Percentiles rank a stretch among this genome's conserved stretches.
Evolutionary conservation across 441 rosid species (phyloP).

Genomic region (Croton setiger): DNA sequence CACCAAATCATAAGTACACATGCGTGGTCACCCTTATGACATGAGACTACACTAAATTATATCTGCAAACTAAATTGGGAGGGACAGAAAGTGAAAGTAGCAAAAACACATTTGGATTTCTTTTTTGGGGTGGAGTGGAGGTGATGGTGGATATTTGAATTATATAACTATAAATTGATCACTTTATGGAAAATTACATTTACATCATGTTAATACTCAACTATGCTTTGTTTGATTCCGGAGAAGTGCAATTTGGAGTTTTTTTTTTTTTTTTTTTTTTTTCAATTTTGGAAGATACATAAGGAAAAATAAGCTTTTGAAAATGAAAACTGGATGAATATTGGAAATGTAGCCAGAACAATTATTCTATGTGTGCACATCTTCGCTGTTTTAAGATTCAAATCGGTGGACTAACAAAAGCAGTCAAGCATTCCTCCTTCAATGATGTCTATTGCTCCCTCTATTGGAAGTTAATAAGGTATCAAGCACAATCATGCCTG

Average conservation of each 20-base stretch:
- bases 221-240: background rate
- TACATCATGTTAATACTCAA: background rate
- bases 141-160: no score
- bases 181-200: background rate
- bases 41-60: background rate
- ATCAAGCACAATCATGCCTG: background rate
- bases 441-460: no score
- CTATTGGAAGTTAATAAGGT: no score
- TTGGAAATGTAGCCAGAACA: background rate
- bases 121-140: background rate
- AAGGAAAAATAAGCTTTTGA: background rate
- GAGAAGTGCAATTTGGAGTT: background rate
- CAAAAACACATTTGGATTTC: background rate
- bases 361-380: background rate
- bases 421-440: background rate
- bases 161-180: background rate
- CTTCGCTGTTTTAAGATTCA: background rate
- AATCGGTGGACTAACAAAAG: background rate
- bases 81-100: background rate
- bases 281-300: background rate
- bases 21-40: no score
- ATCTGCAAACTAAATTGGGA: background rate
- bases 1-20: background rate
- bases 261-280: background rate
- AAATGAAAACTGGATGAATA: background rate